Evolutionary conservation across 2,329 filamentous ascomycete species (phyloP), one percentile per base, ranked within the genome.

Genomic region (Myrmaecium sp.): DNA sequence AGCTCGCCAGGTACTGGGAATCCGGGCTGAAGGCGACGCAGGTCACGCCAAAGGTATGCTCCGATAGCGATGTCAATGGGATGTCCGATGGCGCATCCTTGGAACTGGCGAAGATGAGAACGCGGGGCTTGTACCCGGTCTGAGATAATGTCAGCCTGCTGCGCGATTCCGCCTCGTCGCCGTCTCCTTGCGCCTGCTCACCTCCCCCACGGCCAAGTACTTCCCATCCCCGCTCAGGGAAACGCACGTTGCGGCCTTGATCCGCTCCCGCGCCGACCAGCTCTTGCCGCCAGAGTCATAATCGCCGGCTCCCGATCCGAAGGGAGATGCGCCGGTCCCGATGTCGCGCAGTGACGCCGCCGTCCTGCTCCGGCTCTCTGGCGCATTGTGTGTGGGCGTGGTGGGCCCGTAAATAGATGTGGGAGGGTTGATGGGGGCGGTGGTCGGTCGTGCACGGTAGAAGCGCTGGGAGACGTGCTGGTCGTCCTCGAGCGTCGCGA

Each of bases 191-290:
- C 6, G 26, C 16, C 23, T 22, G 43, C 58, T 41, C 48, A 69
- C 68, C 58, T 98, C 89, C 41, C 89, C 89, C 3, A 95, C 78
- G 6, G 86, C 89, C 27, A 98, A 61, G 46, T 78, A 91, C 40
- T 70, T 77, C 17, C 80, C 84, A 52, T 94, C 83, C 1, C 74
- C 71, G 45, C 83, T 94, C 36, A 98, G 65, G 13, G 82, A 76
- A 14, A 98, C 67, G 43, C 84, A 92, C 4, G 84, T 93, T 2
- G 84, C 82, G 11, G 89, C 80, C 55, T 95, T 95, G 47, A 95
- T 84, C 37, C 83, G 72, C 51, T 95, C 89, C 36, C 81, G 72
- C 29, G 81, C 89, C 2, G 80, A 83, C 75, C 81, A 86, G 8
- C 76, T 81, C 47, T 74, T 81, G 27, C 67, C 72, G 21, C 46